Percentiles rank a stretch among this genome's conserved stretches.
Conservation (phyloP, 345 rosid species). For the Camelina laxa region DNA sequence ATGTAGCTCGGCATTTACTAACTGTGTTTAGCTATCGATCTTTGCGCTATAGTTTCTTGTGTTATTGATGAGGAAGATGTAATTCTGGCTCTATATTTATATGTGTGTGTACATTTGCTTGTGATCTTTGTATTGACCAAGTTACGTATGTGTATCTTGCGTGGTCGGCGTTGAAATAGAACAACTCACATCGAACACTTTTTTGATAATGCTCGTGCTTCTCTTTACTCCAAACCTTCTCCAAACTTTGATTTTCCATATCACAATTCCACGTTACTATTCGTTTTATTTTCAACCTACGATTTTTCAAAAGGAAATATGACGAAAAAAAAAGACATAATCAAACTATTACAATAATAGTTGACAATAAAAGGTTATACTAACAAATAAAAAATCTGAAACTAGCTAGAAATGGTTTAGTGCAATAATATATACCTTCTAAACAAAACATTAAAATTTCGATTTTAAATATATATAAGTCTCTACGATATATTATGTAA, state of each 20-base stretch:
- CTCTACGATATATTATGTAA: neutral
- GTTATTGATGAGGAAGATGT: constrained; percentile 11
- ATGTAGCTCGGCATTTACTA: constrained; percentile 29
- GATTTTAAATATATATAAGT: neutral
- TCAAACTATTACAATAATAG: neutral
- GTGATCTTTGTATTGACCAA: constrained; percentile 29
- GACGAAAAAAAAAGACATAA: too few species aligned
- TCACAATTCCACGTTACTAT: neutral
- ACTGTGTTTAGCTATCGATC: constrained; percentile 9
- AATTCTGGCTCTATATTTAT: constrained; percentile 23
- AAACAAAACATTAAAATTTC: neutral
- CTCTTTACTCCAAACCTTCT: constrained; percentile 40
- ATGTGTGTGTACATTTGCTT: neutral
- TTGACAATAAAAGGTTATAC: neutral
- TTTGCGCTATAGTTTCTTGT: constrained; percentile 13
- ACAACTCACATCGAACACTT: constrained; percentile 38
- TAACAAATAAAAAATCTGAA: neutral
- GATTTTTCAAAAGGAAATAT: neutral
- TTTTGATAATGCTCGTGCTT: constrained; percentile 38
- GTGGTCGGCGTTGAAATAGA: constrained; percentile 27
- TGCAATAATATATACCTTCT: neutral
- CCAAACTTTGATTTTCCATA: constrained; percentile 20
- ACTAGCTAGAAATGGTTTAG: neutral
- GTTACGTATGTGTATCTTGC: constrained; percentile 36
- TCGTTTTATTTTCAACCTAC: neutral